Base-by-base conservation (phyloP, 192 early-diverging fungal genomes). In the Umbelopsis ramanniana region DNA sequence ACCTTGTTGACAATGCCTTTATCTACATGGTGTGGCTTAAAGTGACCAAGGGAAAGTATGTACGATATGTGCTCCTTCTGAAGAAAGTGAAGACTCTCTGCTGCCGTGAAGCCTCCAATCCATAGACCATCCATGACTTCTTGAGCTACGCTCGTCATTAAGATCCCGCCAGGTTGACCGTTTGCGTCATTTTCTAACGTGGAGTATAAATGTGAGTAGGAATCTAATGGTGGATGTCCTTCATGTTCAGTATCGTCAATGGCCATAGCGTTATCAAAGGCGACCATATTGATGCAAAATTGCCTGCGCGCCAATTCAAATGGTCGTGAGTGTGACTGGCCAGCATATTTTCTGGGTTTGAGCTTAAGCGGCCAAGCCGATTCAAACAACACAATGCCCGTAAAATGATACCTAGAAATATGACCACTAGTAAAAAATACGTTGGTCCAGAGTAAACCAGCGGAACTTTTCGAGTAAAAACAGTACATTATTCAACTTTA, bases 11-110 rank as follows among this genome's bases (percentile, higher is more conserved):
- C 37, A 47, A 69, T 72, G 11, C 74, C 68, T 46, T 26, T 54
- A 23, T 72, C 23, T 60, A 23, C n/a, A 50, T 76, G 69, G 5
- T 67, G 54, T 19, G 52, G 57, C 35, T 76, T 50, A 47, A 81
- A 81, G 26, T 76, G 72, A n/a, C 79, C 79, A n/a, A 81, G 47
- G 1, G 75, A 69, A 11, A 81, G 70, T 10, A 81, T 74, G 33
- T 53, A 54, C 0, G 52, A 55, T 60, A 81, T 81, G 10, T 72
- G 53, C 23, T 77, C 77, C 37, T 73, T 74, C 38, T 72, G 72
- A 23, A 81, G 46, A 72, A 74, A 74, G 6, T 50, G 45, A 53
- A 37, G 17, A 10, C 72, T 70, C 67, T 76, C 70, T 7, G 70
- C 46, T 33, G 79, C 79, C 55, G 60, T 71, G 15, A 71, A 77